phyloP scores from a whole-genome alignment of 106 monocot species.

The Phalaenopsis equestris region DNA sequence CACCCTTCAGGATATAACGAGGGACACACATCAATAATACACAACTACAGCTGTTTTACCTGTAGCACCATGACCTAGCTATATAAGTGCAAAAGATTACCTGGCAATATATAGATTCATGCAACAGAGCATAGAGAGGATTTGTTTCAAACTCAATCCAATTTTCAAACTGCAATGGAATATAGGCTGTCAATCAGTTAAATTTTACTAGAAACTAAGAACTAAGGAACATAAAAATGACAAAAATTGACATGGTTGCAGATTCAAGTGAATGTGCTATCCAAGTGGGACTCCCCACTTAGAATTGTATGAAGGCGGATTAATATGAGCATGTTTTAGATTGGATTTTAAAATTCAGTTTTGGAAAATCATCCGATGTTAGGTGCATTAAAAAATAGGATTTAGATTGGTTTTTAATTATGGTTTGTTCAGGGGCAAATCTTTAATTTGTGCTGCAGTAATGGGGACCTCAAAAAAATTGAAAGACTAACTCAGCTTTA shows the following conservation, averaged over 20 bases:
- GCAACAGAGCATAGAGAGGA: slow-evolving; percentile 90
- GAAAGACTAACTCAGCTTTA: no score
- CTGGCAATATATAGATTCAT: slow-evolving; percentile 95
- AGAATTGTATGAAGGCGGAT: not conserved
- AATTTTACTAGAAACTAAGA: not conserved
- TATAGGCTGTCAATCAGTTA: not conserved
- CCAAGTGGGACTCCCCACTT: not conserved
- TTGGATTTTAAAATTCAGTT: no score
- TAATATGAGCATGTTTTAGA: not conserved
- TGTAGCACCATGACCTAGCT: not conserved
- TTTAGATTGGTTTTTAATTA: no score
- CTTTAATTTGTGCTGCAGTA: no score
- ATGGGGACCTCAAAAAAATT: no score
- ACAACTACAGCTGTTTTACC: not conserved
- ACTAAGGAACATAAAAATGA: not conserved
- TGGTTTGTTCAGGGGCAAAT: no score
- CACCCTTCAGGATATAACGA: slow-evolving; percentile 40
- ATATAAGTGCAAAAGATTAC: slow-evolving; percentile 13
- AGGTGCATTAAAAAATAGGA: no score
- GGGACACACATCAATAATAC: not conserved
- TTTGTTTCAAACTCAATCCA: slow-evolving; percentile 88
- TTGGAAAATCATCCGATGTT: no score
- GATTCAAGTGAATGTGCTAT: not conserved
- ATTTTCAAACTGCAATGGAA: slow-evolving; percentile 69
- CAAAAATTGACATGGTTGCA: not conserved